Conservation (phyloP, 495 filamentous ascomycete genomes). For the Neurospora sp. region DNA sequence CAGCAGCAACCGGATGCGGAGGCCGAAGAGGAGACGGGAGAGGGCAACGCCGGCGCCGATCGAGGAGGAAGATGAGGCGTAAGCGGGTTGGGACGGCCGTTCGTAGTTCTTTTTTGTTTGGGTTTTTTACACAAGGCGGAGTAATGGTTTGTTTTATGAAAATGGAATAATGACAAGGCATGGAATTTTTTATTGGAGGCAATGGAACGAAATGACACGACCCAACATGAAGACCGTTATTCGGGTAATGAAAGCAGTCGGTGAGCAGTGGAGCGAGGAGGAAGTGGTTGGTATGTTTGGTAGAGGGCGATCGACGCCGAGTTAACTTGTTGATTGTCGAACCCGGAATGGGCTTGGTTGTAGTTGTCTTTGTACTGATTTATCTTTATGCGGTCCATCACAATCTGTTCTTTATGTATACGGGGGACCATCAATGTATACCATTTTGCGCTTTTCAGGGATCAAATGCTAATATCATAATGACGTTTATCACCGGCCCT, state of each 20-base stretch:
- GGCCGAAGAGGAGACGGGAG: conserved; percentile 62
- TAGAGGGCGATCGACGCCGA: not conserved
- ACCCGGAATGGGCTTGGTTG: not conserved
- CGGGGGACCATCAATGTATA: not conserved
- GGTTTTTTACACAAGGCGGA: not conserved
- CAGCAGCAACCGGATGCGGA: conserved; percentile 57
- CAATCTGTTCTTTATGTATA: not conserved
- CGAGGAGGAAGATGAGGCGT: conserved; percentile 55
- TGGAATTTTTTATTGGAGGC: not conserved
- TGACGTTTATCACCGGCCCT: not conserved
- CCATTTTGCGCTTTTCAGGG: not conserved
- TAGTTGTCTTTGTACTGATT: not conserved
- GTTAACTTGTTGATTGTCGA: not conserved
- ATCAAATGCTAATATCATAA: not conserved
- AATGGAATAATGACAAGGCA: not conserved
- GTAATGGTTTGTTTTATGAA: not conserved
- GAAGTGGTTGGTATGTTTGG: not conserved
- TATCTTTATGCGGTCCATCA: not conserved
- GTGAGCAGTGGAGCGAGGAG: not conserved
- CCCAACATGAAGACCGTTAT: not conserved
- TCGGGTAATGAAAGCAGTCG: not conserved
- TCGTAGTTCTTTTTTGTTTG: not conserved
- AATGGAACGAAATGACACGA: not conserved
- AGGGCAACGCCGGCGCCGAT: conserved; percentile 74
- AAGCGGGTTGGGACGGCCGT: not conserved